These are phyloP conservation scores for Diaporthe humulicola DNA, from an alignment of 2,329 filamentous ascomycete species.

Conservation along the genomic window DNA sequence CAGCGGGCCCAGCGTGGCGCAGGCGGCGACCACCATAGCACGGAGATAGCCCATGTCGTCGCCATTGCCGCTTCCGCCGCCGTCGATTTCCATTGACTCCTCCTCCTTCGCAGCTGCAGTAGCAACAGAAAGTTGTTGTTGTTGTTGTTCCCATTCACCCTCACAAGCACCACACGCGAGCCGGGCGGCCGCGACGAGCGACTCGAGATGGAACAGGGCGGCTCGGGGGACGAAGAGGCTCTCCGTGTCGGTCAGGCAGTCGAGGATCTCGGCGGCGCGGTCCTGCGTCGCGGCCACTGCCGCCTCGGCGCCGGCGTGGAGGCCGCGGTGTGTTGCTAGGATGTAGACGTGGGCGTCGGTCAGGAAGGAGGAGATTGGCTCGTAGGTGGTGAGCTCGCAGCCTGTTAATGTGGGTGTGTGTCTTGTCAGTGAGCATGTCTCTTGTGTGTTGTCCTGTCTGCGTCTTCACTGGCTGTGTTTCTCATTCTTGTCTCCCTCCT, in stretches of 20 bases:
- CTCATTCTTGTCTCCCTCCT: background rate
- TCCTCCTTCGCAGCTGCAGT: too few relatives aligned
- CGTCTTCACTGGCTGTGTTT: background rate
- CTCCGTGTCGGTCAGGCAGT: background rate
- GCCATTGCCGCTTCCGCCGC: too few relatives aligned
- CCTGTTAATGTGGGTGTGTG: background rate
- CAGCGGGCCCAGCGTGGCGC: background rate
- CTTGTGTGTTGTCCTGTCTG: background rate
- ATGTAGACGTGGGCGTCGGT: background rate
- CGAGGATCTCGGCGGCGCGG: background rate
- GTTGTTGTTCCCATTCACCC: background rate
- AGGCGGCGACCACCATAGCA: background rate
- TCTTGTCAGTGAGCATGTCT: background rate
- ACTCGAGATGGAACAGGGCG: background rate
- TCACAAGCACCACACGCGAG: background rate
- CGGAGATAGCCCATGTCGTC: background rate
- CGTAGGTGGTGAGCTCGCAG: background rate
- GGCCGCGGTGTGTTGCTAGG: background rate
- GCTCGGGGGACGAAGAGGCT: background rate
- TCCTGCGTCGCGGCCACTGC: background rate
- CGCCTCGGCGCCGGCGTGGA: background rate
- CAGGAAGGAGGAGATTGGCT: conserved; percentile 7
- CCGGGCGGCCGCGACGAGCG: background rate
- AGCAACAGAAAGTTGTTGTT: background rate
- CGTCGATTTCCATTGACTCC: too few relatives aligned